Conservation (phyloP, 768 basidiomycete genomes). For the Suillus luteus region DNA sequence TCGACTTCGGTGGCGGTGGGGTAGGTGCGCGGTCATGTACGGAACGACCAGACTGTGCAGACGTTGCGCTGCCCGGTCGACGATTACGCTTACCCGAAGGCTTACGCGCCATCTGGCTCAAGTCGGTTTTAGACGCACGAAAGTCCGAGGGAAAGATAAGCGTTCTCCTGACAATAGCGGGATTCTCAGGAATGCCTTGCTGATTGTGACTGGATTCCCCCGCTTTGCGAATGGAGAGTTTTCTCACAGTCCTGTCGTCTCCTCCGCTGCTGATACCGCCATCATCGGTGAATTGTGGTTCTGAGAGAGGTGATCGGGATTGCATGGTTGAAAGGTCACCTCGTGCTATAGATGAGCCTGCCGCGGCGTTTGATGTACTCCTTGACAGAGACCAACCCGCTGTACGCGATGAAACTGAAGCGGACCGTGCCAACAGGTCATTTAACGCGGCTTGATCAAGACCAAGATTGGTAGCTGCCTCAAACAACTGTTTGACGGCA, state of each 20-base stretch:
- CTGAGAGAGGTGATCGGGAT: conserved; percentile 22
- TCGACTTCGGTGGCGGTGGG: conserved; percentile 74
- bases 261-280: conserved; percentile 32
- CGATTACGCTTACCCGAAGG: conserved; percentile 51
- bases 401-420: conserved; percentile 60
- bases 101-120: conserved; percentile 56
- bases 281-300: conserved; percentile 29
- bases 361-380: conserved; percentile 41
- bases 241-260: conserved; percentile 33
- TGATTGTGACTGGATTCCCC: conserved; percentile 29
- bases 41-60: conserved; percentile 67
- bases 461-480: conserved; percentile 74
- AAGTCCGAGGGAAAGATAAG: conserved; percentile 77
- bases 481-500: conserved; percentile 72
- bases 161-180: conserved; percentile 71
- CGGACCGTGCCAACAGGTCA: conserved; percentile 71
- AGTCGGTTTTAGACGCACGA: conserved; percentile 55
- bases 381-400: conserved; percentile 49
- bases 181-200: conserved; percentile 38
- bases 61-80: conserved; percentile 59
- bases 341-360: conserved; percentile 22
- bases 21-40: conserved; percentile 82
- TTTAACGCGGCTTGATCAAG: conserved; percentile 72
- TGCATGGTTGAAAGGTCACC: conserved; percentile 24
- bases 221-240: conserved; percentile 24